These are phyloP conservation scores for Syncephalastrum contaminatum DNA, from an alignment of 371 early-diverging fungal genomes.

Conservation along the genomic window DNA sequence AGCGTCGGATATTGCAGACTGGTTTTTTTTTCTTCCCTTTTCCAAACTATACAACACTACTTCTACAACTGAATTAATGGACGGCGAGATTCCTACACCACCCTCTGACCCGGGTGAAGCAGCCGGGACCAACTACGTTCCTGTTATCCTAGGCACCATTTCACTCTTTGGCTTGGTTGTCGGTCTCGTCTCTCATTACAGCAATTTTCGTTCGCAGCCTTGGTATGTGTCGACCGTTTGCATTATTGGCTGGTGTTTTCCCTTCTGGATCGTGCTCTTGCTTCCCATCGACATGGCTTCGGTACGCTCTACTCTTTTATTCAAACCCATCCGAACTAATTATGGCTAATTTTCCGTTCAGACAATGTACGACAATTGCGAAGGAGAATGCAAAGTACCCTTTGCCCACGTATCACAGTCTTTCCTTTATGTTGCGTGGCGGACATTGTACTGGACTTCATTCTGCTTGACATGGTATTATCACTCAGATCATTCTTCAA, in stretches of 20 bases:
- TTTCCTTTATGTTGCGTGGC: constrained; percentile 81
- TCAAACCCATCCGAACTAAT: neutral
- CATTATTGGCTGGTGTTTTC: constrained; percentile 80
- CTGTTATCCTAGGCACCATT: constrained; percentile 52
- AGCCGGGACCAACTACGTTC: constrained; percentile 30
- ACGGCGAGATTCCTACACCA: too few relatives aligned
- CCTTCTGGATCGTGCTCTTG: constrained; percentile 86
- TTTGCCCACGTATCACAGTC: constrained; percentile 68
- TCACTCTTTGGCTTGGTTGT: constrained; percentile 57
- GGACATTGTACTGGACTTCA: constrained; percentile 87
- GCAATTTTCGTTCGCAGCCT: constrained; percentile 61
- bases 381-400: constrained; percentile 71
- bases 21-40: too few relatives aligned
- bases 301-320: constrained; percentile 51
- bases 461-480: constrained; percentile 87
- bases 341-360: constrained; percentile 16
- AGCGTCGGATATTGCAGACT: too few relatives aligned
- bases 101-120: too few relatives aligned
- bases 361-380: constrained; percentile 69
- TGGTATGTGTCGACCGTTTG: constrained; percentile 72
- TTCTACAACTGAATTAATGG: too few relatives aligned
- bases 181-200: constrained; percentile 69
- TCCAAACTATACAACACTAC: too few relatives aligned
- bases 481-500: too few relatives aligned
- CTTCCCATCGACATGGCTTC: constrained; percentile 91